Evolutionary conservation across 192 early-diverging fungal species (phyloP), one percentile per base, ranked within the genome.

Genomic region (Linnemannia exigua): DNA sequence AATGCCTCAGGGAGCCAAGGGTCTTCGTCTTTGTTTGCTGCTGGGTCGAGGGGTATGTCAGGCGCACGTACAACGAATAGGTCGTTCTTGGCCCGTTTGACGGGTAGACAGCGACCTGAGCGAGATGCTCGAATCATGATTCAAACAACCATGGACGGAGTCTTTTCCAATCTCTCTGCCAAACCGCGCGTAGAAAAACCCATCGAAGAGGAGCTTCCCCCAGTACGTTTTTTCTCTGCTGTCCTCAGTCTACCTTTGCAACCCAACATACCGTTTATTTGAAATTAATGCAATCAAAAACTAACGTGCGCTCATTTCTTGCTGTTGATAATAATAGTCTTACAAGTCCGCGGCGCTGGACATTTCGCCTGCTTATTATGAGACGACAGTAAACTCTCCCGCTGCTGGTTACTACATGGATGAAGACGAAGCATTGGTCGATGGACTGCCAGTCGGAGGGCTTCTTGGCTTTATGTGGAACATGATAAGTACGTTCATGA

Each of bases 381-480:
- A 86, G 74, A 67, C 77, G 19, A 79, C 54, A 25, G 31, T 79
- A 5, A 75, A 96, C 75, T 89, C 93, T 14, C 90, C 94, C 44
- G 58, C 58, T 31, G 58, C 58, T 63, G 93, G 93, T 17, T 87
- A 84, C 37, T 93, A 95, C 80, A 96, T 96, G 52, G 98, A 97
- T 54, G 95, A 97, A 35, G 81, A 82, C 36, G 72, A 69, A 82
- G 87, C 98, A 1, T 83, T 99, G 22, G 93, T 99, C 14, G 98
- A 99, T 74, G 97, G 98, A 17, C 74, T 99, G 75, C 97, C 98
- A 5, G 97, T 98, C 11, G 98, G 98, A 5, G 93, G 93, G 67
- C 82, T 94, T 22, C 91, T 96, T 67, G 87, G 94, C 46, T 97
- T 97, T 76, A 73, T 96, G 51, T 95, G 96, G 78, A 98, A 97